Conservation (phyloP, 177 flowering plant genomes). For the Vitis hybrid region DNA sequence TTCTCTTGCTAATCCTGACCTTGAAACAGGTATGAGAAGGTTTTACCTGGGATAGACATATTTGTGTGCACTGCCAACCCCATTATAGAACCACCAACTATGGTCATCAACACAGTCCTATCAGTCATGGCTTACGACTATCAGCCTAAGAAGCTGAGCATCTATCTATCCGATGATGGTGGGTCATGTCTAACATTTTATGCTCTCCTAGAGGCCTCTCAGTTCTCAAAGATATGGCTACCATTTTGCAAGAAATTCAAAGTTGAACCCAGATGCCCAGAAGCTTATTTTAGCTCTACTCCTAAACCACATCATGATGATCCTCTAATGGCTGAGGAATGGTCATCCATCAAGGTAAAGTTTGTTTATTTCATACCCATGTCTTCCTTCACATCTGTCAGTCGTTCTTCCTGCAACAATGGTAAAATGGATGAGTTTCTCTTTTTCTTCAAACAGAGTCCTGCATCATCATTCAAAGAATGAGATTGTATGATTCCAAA, state of each 20-base stretch:
- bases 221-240: slow-evolving; percentile 13
- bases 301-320: neutral
- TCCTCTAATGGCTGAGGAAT: slow-evolving; percentile 7
- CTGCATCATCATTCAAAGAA: no score
- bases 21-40: slow-evolving; percentile 19
- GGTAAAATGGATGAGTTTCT: no score
- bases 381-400: no score
- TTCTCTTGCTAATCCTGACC: no score
- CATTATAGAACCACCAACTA: slow-evolving; percentile 31
- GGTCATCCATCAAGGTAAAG: slow-evolving; percentile 26
- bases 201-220: slow-evolving; percentile 36
- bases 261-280: slow-evolving; percentile 30
- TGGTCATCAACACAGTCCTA: slow-evolving; percentile 34
- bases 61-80: slow-evolving; percentile 47
- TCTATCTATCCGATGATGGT: slow-evolving; percentile 45
- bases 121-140: slow-evolving; percentile 41
- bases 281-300: slow-evolving; percentile 20
- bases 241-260: slow-evolving; percentile 25
- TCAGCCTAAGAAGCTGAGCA: slow-evolving; percentile 31
- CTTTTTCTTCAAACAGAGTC: no score
- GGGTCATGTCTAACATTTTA: slow-evolving; percentile 40
- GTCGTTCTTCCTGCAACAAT: no score
- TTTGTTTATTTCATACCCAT: no score
- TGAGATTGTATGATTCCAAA: no score
- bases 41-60: slow-evolving; percentile 29